Evolutionary conservation across 768 basidiomycete species (phyloP).

Genomic region (Amanita jacksonii): DNA sequence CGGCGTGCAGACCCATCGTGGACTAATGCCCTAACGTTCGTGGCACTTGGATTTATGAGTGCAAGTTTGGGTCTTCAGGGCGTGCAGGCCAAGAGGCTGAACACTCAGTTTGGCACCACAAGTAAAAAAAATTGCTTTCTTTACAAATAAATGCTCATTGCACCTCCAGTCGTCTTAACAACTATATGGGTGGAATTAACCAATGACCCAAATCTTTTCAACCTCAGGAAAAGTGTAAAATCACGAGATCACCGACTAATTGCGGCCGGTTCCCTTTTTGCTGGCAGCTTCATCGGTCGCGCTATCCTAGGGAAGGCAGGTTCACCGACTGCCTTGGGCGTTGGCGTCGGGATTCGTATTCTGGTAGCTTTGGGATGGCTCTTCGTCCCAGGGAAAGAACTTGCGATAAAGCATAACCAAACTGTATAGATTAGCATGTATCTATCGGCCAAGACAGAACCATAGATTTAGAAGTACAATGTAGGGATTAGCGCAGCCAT

Average conservation of each 20-base stretch:
- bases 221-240: slow-evolving; percentile 20
- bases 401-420: background rate
- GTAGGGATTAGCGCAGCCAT: too few species aligned
- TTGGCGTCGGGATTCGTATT: slow-evolving; percentile 37
- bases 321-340: slow-evolving; percentile 33
- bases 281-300: slow-evolving; percentile 47
- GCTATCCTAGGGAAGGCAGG: slow-evolving; percentile 36
- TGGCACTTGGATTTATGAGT: slow-evolving; percentile 71
- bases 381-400: slow-evolving; percentile 3
- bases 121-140: slow-evolving; percentile 29
- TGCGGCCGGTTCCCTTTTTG: slow-evolving; percentile 38
- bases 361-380: slow-evolving; percentile 17
- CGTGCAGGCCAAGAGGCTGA: slow-evolving; percentile 72
- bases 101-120: slow-evolving; percentile 71
- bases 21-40: slow-evolving; percentile 57
- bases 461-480: too few species aligned
- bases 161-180: slow-evolving; percentile 40
- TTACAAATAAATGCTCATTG: background rate
- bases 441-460: too few species aligned
- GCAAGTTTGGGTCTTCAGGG: slow-evolving; percentile 80
- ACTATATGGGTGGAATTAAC: slow-evolving; percentile 62
- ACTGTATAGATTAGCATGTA: background rate
- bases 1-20: slow-evolving; percentile 58
- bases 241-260: slow-evolving; percentile 47
- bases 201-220: slow-evolving; percentile 52